phyloP scores from a whole-genome alignment of 768 basidiomycete genomes.

The Tylopilus subfusipes region DNA sequence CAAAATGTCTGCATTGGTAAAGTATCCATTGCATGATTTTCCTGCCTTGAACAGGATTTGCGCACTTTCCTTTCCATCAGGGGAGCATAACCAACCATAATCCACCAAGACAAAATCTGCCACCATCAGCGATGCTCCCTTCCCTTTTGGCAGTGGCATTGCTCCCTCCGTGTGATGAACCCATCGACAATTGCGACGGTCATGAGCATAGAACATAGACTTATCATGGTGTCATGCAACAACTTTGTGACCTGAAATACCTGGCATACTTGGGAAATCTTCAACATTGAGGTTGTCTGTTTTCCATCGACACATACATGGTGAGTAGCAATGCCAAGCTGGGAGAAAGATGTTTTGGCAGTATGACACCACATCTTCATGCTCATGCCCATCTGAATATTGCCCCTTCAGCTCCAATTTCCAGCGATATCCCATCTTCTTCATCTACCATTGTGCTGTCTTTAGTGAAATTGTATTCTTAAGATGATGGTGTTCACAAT shows the following conservation, averaged over 20 bases:
- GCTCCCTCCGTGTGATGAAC: fast-evolving
- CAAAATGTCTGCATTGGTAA: not conserved
- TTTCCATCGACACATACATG: too few relatives aligned
- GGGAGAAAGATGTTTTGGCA: not conserved
- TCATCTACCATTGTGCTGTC: not conserved
- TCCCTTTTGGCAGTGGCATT: not conserved
- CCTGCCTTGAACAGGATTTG: not conserved
- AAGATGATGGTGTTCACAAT: not conserved
- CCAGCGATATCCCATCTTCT: not conserved
- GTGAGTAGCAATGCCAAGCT: too few relatives aligned
- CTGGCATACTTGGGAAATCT: too few relatives aligned
- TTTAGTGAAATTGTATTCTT: not conserved
- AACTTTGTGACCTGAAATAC: too few relatives aligned
- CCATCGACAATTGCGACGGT: not conserved
- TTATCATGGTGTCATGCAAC: not conserved
- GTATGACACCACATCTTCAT: not conserved
- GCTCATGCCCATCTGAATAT: not conserved
- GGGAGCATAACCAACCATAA: not conserved
- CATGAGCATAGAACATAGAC: not conserved
- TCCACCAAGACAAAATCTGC: not conserved
- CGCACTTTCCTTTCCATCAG: not conserved
- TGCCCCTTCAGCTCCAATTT: not conserved
- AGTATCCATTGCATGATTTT: not conserved
- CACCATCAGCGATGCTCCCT: not conserved
- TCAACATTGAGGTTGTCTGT: too few relatives aligned